Base-by-base conservation (phyloP, 2,329 filamentous ascomycete genomes). In the Rutstroemia sydowiana region DNA sequence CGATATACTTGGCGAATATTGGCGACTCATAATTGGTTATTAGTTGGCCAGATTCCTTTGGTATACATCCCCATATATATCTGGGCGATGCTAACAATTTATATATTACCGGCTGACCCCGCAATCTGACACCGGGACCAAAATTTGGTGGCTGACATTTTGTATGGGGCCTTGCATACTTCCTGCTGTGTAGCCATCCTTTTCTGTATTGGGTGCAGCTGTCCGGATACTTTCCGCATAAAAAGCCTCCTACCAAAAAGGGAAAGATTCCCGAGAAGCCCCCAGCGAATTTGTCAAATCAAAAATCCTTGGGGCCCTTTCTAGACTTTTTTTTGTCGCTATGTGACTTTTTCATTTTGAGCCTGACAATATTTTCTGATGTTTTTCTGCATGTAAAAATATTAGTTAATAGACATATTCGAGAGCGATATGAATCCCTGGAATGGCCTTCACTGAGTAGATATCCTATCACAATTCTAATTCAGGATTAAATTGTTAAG, bases 291-390 rank as follows among this genome's bases (percentile, higher is more conserved):
- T n/a, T n/a, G n/a, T 11, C 20, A 11, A 44, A 14, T 26, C 28
- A 51, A 16, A 32, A 46, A 7, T 46, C 32, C n/a, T 30, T 23
- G 11, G 43, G 30, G 20, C 45, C 23, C 20, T 48, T 44, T 48
- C 63, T 55, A 10, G 59, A 53, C 14, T 49, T 55, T 50, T 68
- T 68, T 45, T 67, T 68, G 23, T 62, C 59, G 14, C 61, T 54
- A 14, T 66, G 65, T 47, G 59, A 51, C 56, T 68, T 68, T 52
- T 68, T 68, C 31, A 55, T 57, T 18, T 49, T 60, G 5, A 68
- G 37, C 37, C 65, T 55, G n/a, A 52, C 51, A 7, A 49, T 26
- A 48, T 66, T 67, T n/a, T 63, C 63, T 3, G 57, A 40, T 26
- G 63, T 61, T 48, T 65, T 58, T 53, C 65, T 68, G 44, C 13